Percentiles rank a stretch among this genome's conserved stretches.
These are phyloP conservation scores for Phialophora expanda DNA, from an alignment of 2,329 filamentous ascomycete genomes.

Conservation along the genomic window DNA sequence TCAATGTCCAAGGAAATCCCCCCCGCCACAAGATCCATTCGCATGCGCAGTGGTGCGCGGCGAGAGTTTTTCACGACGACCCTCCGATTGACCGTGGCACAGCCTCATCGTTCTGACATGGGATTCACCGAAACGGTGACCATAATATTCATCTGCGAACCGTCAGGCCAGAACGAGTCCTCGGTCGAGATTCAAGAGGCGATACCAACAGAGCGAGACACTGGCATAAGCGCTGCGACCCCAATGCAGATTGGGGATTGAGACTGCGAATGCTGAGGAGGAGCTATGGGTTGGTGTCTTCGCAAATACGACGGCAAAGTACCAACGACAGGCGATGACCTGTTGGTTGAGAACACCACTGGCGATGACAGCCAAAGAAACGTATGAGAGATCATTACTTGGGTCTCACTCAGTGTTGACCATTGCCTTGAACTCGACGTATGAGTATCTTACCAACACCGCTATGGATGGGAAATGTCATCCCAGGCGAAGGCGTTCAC, in stretches of 20 bases:
- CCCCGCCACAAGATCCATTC: too few relatives aligned
- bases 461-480: background rate
- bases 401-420: background rate
- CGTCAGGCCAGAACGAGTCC: too few relatives aligned
- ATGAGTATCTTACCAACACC: background rate
- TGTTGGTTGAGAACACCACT: background rate
- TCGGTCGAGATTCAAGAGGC: background rate
- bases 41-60: too few relatives aligned
- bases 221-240: background rate
- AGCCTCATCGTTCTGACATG: too few relatives aligned
- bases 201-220: background rate
- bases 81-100: too few relatives aligned
- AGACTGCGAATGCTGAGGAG: background rate
- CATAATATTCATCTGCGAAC: too few relatives aligned
- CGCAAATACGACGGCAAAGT: background rate
- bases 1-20: too few relatives aligned
- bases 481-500: background rate
- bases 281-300: background rate
- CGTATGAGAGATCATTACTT: background rate
- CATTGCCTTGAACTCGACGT: background rate
- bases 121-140: too few relatives aligned
- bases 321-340: background rate
- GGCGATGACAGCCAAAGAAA: background rate
- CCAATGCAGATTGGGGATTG: background rate
- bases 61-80: too few relatives aligned